These are phyloP conservation scores for Schizochytrium sp. DNA, from an alignment of 108 stramenopile species.

Conservation along the genomic window DNA sequence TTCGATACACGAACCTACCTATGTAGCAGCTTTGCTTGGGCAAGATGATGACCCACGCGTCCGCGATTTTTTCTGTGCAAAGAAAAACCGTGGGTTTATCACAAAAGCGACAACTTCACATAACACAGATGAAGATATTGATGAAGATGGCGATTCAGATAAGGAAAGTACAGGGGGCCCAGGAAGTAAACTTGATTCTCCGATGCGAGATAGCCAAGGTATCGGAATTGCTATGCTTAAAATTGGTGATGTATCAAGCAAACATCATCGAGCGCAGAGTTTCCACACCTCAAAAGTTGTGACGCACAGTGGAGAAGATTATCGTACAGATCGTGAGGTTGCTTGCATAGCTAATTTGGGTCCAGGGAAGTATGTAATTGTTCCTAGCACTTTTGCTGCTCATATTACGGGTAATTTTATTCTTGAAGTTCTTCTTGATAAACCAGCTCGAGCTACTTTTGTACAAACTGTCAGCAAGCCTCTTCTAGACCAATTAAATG, in stretches of 20 bases:
- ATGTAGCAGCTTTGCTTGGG: neutral
- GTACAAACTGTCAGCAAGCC: neutral
- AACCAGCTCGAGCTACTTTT: neutral
- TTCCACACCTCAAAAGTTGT: neutral
- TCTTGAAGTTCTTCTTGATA: neutral
- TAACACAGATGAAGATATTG: neutral
- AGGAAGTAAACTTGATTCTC: neutral
- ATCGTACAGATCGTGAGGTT: neutral
- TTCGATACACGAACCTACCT: neutral
- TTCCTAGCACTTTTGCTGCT: conserved; percentile 36
- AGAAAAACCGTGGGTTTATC: conserved; percentile 10
- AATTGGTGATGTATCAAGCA: neutral
- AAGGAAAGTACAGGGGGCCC: neutral
- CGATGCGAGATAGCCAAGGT: neutral
- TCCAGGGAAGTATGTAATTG: neutral
- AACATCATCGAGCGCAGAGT: neutral
- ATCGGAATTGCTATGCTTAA: conserved; percentile 12
- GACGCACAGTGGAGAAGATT: neutral
- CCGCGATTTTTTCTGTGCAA: neutral
- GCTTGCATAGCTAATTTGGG: neutral
- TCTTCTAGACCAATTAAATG: neutral
- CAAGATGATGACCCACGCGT: conserved; percentile 2
- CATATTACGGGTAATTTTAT: neutral
- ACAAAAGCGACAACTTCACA: neutral
- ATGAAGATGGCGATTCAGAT: neutral